phyloP scores from a whole-genome alignment of 2,329 filamentous ascomycete species.

The Alternaria incomplexa region DNA sequence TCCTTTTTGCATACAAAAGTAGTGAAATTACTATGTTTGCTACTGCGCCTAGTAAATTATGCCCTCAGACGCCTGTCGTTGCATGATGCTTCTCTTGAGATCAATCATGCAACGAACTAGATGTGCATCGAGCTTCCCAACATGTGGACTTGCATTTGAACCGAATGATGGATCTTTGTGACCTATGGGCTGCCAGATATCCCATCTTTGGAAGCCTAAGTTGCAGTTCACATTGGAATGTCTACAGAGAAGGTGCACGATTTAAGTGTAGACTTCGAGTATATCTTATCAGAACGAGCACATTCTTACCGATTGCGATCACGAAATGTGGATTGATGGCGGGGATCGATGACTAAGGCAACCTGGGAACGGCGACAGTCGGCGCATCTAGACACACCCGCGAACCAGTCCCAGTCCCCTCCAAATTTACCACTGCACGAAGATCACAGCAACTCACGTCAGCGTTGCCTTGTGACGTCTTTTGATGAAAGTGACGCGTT shows the following conservation, averaged over 20 bases:
- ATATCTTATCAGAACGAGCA: neutral
- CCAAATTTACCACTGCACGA: neutral
- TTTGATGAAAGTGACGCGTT: neutral
- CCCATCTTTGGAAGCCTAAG: neutral
- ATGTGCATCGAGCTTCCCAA: neutral
- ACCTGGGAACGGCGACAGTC: neutral
- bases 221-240: neutral
- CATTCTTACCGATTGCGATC: neutral
- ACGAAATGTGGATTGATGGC: neutral
- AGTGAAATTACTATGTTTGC: neutral
- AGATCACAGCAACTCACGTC: neutral
- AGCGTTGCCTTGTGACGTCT: neutral
- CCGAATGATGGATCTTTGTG: neutral
- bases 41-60: neutral
- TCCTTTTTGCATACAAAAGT: neutral
- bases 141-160: neutral
- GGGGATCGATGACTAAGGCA: neutral
- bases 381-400: neutral
- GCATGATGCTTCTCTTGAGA: neutral
- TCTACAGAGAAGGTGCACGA: neutral
- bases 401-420: neutral
- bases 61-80: neutral
- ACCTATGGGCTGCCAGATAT: neutral
- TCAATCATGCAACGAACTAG: neutral
- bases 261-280: neutral